Base-by-base conservation (phyloP, 345 rosid species). In the Aurinia saxatilis region DNA sequence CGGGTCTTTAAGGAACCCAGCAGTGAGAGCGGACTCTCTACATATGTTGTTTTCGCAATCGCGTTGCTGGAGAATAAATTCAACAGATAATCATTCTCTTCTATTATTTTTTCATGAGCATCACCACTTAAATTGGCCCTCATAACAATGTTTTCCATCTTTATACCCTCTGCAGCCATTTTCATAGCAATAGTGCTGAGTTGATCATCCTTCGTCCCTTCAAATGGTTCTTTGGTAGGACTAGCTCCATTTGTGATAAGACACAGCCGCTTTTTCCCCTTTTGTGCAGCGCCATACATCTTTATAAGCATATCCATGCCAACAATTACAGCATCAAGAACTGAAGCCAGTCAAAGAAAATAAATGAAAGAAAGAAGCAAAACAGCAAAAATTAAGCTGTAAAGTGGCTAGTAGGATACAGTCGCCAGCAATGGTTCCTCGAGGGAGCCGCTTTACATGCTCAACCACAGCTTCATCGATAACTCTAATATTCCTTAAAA, bases 281-380 rank as follows among this genome's bases (percentile, higher is more conserved):
- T 85, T 75, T 75, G 65, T n/a, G 77, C 50, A 40, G 27, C 39
- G 52, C 77, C 76, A 70, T 85, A 93, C 61, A 57, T 81, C 70
- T 93, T 93, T 52, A 93, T 89, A 73, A 93, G 71, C 88, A 90
- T 82, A 74, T 89, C 99, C 88, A 93, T 81, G 58, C 97, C 99
- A 70, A 90, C 95, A 73, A 87, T 82, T 56, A 93, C 51, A 60
- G 91, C 95, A 81, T 90, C 99, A 77, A 90, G 80, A 84, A 82
- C 97, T 93, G 75, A 54, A 40, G 12, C 18, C 68, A 73, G 88
- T 84, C 75, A 92, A 85, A 90, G 35, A 11, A 38, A 14, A 16
- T 7, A 34, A 65, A 37, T 1, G 0, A 34, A 19, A 44, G 19
- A 18, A 15, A 42, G 57, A 6, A 21, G 25, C 17, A 34, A 53